Evolutionary conservation across 148 eudicot genomes (phyloP).

Genomic region (Fagopyrum tataricum): DNA sequence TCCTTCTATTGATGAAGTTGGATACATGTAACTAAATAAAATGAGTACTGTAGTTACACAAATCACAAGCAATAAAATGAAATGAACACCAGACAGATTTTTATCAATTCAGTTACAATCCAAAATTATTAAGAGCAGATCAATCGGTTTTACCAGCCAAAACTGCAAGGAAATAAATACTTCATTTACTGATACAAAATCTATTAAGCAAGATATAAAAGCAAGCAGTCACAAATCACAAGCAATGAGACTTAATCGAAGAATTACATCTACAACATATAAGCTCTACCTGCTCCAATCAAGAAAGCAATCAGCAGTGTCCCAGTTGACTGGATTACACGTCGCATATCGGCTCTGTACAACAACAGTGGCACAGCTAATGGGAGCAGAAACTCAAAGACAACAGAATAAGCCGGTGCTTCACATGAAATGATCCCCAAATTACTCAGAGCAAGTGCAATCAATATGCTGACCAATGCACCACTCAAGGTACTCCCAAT

Average conservation of each 20-base stretch:
- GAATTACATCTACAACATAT: not conserved
- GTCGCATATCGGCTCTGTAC: conserved; percentile 71
- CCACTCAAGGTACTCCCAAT: conserved; percentile 85
- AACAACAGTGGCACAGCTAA: conserved; percentile 79
- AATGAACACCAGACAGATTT: not conserved
- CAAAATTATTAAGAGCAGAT: not conserved
- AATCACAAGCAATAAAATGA: not conserved
- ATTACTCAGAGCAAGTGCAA: conserved; percentile 86
- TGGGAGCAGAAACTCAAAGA: conserved; percentile 63
- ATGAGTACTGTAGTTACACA: not conserved
- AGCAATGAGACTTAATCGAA: not conserved
- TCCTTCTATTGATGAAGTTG: not conserved
- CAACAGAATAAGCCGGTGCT: conserved; percentile 67
- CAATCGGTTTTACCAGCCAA: not conserved
- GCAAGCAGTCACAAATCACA: not conserved
- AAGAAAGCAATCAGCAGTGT: conserved; percentile 68
- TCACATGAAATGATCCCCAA: conserved; percentile 75
- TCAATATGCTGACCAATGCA: conserved; percentile 70
- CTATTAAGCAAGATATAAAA: not conserved
- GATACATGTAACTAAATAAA: not conserved
- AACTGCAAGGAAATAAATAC: not conserved
- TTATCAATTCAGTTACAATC: no score
- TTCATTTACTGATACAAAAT: not conserved
- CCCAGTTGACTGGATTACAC: conserved; percentile 67
- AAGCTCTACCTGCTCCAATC: conserved; percentile 65